Evolutionary conservation across 305 asterid species (phyloP).

Genomic region (Plantago coronopus): DNA sequence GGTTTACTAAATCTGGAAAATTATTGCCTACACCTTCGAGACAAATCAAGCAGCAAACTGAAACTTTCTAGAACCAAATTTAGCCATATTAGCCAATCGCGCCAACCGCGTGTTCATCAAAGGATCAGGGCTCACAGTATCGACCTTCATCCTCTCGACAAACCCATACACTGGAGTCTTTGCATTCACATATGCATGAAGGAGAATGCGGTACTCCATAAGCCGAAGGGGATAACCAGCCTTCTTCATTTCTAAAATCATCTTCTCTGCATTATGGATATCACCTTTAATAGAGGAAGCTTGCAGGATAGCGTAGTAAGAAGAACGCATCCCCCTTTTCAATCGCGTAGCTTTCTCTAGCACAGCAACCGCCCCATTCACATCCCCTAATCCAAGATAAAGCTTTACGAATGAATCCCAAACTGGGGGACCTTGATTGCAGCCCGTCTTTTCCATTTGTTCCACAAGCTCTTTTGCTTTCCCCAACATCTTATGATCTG

Average conservation of each 20-base stretch:
- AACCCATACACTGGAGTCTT: constrained; percentile 76
- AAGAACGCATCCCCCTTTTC: constrained; percentile 37
- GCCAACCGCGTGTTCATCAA: constrained; percentile 38
- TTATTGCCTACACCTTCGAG: too few species aligned
- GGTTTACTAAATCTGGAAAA: too few species aligned
- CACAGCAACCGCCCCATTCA: constrained; percentile 56
- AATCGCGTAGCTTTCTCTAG: constrained; percentile 45
- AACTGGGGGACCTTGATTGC: constrained; percentile 42
- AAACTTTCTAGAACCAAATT: too few species aligned
- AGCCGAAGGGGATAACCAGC: constrained; percentile 40
- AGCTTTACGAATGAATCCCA: constrained; percentile 81
- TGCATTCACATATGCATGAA: constrained; percentile 58
- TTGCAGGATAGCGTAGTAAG: constrained; percentile 43
- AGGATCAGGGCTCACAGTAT: constrained; percentile 42
- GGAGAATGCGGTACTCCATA: constrained; percentile 39
- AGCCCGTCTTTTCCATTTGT: constrained; percentile 55
- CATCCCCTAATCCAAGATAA: constrained; percentile 64
- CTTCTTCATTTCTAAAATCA: constrained; percentile 46
- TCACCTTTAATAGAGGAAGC: constrained; percentile 62
- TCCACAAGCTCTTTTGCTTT: constrained; percentile 80
- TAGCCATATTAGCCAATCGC: constrained; percentile 25
- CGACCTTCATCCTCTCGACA: constrained; percentile 64
- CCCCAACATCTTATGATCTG: constrained; percentile 46
- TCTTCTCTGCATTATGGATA: constrained; percentile 67
- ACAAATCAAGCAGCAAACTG: too few species aligned